Percentiles rank a stretch among this genome's conserved stretches.
Conservation (phyloP, 2,329 filamentous ascomycete genomes). For the Alternaria arbusti region DNA sequence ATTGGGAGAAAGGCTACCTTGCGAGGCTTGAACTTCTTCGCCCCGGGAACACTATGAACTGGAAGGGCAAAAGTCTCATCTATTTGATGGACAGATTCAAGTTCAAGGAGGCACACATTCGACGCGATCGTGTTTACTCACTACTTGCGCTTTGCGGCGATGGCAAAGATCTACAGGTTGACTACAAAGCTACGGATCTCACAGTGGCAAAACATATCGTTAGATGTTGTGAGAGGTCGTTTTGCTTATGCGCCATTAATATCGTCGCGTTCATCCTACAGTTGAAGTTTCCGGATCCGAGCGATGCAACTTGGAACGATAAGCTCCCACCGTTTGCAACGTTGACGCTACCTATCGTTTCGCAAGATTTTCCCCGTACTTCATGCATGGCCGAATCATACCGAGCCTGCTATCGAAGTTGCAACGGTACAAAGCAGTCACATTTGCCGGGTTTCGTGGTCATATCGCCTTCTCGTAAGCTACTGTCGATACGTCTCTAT, state of each 20-base stretch:
- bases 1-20: background rate
- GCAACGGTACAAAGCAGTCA: background rate
- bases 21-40: too few species aligned
- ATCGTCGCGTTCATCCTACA: background rate
- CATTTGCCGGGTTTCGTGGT: background rate
- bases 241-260: background rate
- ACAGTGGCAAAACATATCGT: background rate
- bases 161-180: background rate
- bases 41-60: too few species aligned
- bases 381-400: background rate
- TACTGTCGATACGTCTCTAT: background rate
- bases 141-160: background rate
- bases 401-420: background rate
- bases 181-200: background rate
- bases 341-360: background rate
- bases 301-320: background rate
- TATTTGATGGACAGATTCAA: background rate
- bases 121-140: background rate
- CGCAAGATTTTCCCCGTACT: background rate
- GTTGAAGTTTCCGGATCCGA: background rate
- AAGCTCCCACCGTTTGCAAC: background rate
- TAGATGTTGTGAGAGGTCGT: background rate
- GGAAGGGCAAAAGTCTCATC: background rate
- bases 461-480: background rate
- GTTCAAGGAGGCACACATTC: background rate